phyloP scores from a whole-genome alignment of 257 asterid genomes.

The Thymus mandschuricus region DNA sequence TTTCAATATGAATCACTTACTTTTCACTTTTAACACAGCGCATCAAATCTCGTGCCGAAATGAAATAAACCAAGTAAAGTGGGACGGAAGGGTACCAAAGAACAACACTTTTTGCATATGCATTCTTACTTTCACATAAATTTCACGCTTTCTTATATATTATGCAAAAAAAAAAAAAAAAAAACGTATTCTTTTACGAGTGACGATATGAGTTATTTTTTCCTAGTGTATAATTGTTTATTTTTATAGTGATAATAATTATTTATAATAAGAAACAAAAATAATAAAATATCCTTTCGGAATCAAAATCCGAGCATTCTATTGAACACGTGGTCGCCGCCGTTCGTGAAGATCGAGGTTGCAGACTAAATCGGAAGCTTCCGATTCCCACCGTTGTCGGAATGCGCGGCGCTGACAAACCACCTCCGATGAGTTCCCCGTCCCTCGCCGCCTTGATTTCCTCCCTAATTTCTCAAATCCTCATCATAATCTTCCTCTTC shows the following conservation, averaged over 20 bases:
- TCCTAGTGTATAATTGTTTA: too few species aligned
- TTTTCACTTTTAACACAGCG: too few species aligned
- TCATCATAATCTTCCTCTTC: conserved; percentile 44
- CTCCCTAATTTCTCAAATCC: conserved; percentile 60
- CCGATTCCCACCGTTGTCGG: conserved; percentile 1
- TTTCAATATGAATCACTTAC: too few species aligned
- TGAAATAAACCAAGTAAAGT: too few species aligned
- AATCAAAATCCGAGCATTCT: neutral
- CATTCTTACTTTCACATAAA: too few species aligned
- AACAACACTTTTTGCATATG: too few species aligned
- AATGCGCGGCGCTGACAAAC: neutral
- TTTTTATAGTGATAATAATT: neutral
- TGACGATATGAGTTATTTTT: too few species aligned
- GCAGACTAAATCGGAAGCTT: neutral
- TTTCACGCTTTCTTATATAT: too few species aligned
- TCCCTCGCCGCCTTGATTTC: conserved; percentile 60
- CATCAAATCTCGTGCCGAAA: too few species aligned
- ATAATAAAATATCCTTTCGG: neutral
- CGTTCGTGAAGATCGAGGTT: neutral
- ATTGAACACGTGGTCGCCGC: conserved; percentile 5
- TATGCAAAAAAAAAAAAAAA: too few species aligned
- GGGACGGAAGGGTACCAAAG: too few species aligned
- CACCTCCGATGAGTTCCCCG: conserved; percentile 43
- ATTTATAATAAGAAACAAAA: neutral
- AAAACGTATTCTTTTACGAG: too few species aligned